A percentile compares a stretch with the other conserved stretches of the same genome.
phyloP scores from a whole-genome alignment of 495 filamentous ascomycete species.

The Hypoxylon lienhwacheense region DNA sequence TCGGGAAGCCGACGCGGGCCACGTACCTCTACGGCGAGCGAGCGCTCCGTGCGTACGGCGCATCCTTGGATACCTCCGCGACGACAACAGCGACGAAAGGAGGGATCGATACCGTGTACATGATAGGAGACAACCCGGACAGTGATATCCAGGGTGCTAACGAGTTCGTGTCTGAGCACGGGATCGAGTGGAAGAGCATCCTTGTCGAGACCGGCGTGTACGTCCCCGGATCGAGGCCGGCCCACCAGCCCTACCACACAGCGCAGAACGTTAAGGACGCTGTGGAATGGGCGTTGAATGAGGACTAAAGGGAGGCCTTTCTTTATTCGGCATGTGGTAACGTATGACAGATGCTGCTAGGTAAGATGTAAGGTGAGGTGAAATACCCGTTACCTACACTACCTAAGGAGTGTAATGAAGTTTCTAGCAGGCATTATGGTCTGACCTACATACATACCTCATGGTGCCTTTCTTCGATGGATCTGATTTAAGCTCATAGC shows the following conservation, averaged over 20 bases:
- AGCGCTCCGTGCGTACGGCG: slow-evolving; percentile 60
- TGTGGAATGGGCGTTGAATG: slow-evolving; percentile 42
- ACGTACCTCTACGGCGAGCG: slow-evolving; percentile 78
- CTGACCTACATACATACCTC: too few relatives aligned
- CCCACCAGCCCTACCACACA: slow-evolving; percentile 35
- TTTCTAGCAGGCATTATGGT: too few relatives aligned
- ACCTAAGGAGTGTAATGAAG: too few relatives aligned
- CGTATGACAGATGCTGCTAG: too few relatives aligned
- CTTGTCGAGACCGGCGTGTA: slow-evolving; percentile 65
- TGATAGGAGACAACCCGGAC: slow-evolving; percentile 86
- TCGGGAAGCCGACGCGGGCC: slow-evolving; percentile 72
- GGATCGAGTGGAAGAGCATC: slow-evolving; percentile 69
- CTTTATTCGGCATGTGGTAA: too few relatives aligned
- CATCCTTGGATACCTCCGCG: slow-evolving; percentile 49
- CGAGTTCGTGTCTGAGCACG: slow-evolving; percentile 58
- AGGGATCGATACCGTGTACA: slow-evolving; percentile 71
- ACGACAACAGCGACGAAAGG: too few relatives aligned
- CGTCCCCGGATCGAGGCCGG: slow-evolving; percentile 28
- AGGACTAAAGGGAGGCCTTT: slow-evolving; percentile 23
- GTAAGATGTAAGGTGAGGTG: too few relatives aligned
- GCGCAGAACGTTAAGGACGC: slow-evolving; percentile 43
- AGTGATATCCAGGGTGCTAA: slow-evolving; percentile 80
- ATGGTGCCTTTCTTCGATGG: too few relatives aligned
- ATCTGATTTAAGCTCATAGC: too few relatives aligned
- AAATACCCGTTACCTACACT: too few relatives aligned